Percentiles rank a stretch among this genome's conserved stretches.
Evolutionary conservation across 768 basidiomycete species (phyloP).

Genomic region (Lyophyllum decastes): DNA sequence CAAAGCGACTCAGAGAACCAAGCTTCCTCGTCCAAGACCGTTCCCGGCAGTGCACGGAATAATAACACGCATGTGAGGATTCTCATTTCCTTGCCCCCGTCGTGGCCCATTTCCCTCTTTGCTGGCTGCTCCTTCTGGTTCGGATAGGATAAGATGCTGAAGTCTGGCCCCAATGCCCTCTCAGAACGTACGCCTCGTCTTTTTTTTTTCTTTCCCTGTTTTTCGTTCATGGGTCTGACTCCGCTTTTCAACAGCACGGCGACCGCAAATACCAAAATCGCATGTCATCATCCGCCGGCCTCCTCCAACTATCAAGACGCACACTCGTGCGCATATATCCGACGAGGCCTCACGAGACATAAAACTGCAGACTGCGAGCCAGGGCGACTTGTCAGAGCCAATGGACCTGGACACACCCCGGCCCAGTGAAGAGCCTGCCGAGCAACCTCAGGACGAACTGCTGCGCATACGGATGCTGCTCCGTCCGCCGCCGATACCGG

Average conservation of each 20-base stretch:
- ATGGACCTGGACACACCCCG: conserved; percentile 22
- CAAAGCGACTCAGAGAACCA: conserved; percentile 55
- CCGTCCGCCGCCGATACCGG: conserved; percentile 63
- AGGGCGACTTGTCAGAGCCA: conserved; percentile 6
- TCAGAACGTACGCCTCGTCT: conserved; percentile 42
- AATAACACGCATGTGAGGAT: conserved; percentile 61
- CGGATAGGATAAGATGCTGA: conserved; percentile 65
- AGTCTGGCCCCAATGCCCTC: conserved; percentile 32
- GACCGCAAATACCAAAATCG: conserved; percentile 48
- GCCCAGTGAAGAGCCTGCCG: conserved; percentile 16
- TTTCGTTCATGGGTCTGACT: background rate
- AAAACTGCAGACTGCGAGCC: conserved; percentile 2
- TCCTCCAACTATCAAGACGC: conserved; percentile 44
- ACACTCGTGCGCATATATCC: conserved; percentile 49
- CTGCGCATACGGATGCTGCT: conserved; percentile 55
- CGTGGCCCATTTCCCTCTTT: conserved; percentile 65
- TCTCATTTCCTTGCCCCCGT: conserved; percentile 31
- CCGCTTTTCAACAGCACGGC: conserved; percentile 31
- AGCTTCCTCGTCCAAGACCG: conserved; percentile 31
- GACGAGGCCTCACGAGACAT: conserved; percentile 39
- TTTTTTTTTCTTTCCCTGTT: background rate
- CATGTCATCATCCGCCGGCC: conserved; percentile 64
- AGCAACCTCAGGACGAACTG: conserved; percentile 47
- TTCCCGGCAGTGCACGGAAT: background rate
- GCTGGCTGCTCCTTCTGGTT: conserved; percentile 58